Evolutionary conservation across 768 basidiomycete species (phyloP).

Genomic region (Lactarius hengduanensis): DNA sequence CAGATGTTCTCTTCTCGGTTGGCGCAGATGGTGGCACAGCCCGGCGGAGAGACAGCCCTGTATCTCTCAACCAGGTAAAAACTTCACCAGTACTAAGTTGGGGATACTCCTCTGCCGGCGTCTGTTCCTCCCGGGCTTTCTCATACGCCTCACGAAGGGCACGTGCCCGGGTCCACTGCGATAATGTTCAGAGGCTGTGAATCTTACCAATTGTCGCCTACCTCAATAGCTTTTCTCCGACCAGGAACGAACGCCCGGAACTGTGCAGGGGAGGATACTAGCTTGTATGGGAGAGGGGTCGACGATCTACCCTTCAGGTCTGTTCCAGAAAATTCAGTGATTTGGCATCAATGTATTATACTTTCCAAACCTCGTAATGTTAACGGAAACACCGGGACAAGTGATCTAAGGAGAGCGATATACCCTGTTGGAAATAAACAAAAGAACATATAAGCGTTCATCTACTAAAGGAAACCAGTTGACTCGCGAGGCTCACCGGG

Average conservation of each 20-base stretch:
- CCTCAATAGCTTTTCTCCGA: slow-evolving; percentile 50
- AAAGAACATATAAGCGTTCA: slow-evolving; percentile 9
- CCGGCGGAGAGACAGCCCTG: slow-evolving; percentile 40
- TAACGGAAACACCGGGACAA: slow-evolving; percentile 46
- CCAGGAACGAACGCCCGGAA: slow-evolving; percentile 41
- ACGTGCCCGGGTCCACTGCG: slow-evolving; percentile 48
- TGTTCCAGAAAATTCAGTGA: slow-evolving; percentile 27
- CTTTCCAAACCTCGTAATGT: slow-evolving; percentile 40
- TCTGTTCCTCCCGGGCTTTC: slow-evolving; percentile 30
- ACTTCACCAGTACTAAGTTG: slow-evolving; percentile 43
- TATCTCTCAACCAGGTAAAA: slow-evolving; percentile 45
- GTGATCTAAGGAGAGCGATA: slow-evolving; percentile 35
- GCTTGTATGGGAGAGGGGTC: slow-evolving; percentile 40
- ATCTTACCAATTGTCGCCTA: slow-evolving; percentile 30
- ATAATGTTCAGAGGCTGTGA: slow-evolving; percentile 11
- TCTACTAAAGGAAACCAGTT: background rate
- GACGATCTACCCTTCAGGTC: slow-evolving; percentile 39
- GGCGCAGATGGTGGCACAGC: slow-evolving; percentile 23
- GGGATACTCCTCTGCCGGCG: slow-evolving; percentile 30
- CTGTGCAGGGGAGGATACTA: slow-evolving; percentile 38
- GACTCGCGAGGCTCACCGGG: background rate
- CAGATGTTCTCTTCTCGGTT: slow-evolving; percentile 4
- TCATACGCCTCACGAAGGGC: slow-evolving; percentile 42
- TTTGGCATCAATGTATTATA: background rate
- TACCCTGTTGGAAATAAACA: slow-evolving; percentile 33